These are phyloP conservation scores for Cladosporium cucumerinum DNA, from an alignment of 2,329 filamentous ascomycete species.

Conservation along the genomic window DNA sequence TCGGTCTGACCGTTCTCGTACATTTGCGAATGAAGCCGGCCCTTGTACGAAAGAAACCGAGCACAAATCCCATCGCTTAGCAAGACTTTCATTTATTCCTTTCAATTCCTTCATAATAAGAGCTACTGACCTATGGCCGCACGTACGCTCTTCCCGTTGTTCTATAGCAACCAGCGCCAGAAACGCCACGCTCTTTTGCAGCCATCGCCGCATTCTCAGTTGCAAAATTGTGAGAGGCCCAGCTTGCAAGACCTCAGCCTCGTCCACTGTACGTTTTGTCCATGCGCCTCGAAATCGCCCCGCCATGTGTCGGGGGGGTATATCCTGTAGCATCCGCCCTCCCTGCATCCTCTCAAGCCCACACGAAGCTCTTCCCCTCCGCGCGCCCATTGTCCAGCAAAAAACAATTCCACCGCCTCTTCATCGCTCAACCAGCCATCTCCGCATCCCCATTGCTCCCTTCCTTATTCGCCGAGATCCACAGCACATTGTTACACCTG, in stretches of 20 bases:
- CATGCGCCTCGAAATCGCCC: not conserved
- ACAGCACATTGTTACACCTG: constrained; percentile 53
- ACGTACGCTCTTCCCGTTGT: not conserved
- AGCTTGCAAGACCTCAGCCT: not conserved
- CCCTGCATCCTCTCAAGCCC: not conserved
- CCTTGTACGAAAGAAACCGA: not conserved
- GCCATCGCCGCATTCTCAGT: not conserved
- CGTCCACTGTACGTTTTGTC: not conserved
- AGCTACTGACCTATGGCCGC: constrained; percentile 5
- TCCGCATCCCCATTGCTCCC: constrained; percentile 35
- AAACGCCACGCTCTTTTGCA: constrained; percentile 8
- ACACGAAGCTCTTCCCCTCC: not conserved
- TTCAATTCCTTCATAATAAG: not conserved
- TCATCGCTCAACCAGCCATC: constrained; percentile 39
- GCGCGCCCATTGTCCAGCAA: no score
- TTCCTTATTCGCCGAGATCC: constrained; percentile 5
- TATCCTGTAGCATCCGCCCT: not conserved
- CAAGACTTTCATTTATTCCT: not conserved
- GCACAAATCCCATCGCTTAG: not conserved
- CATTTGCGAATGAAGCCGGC: not conserved
- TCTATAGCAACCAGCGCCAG: constrained; percentile 2
- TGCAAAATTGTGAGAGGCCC: not conserved
- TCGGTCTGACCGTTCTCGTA: not conserved
- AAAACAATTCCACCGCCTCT: not conserved
- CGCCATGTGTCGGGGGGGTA: not conserved